These are phyloP conservation scores for Irpex sp. DNA, from an alignment of 1,284 basidiomycete genomes.

Conservation along the genomic window DNA sequence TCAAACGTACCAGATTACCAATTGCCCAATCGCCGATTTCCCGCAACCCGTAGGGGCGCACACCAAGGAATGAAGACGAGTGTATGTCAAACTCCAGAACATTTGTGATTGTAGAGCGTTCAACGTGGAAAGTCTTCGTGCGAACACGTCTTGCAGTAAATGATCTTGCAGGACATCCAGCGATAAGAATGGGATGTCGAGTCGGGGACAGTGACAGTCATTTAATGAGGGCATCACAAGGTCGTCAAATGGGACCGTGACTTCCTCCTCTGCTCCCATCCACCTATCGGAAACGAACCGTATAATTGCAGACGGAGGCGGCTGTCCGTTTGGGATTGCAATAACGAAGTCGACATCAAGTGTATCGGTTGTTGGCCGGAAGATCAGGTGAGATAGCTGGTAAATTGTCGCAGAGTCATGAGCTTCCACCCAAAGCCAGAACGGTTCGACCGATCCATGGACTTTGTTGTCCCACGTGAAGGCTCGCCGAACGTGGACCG, in stretches of 20 bases:
- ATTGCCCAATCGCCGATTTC: slow-evolving; percentile 74
- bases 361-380: slow-evolving; percentile 61
- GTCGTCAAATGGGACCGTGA: slow-evolving; percentile 60
- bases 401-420: slow-evolving; percentile 76
- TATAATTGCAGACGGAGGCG: slow-evolving; percentile 63
- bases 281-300: slow-evolving; percentile 90
- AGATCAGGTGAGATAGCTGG: slow-evolving; percentile 73
- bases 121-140: slow-evolving; percentile 50
- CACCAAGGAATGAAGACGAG: slow-evolving; percentile 71
- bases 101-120: slow-evolving; percentile 91
- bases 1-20: slow-evolving; percentile 58
- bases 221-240: slow-evolving; percentile 77
- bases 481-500: slow-evolving; percentile 57
- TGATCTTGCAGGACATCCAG: slow-evolving; percentile 50
- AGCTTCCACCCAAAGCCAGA: slow-evolving; percentile 97
- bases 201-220: slow-evolving; percentile 60
- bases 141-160: slow-evolving; percentile 43
- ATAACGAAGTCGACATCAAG: slow-evolving; percentile 81
- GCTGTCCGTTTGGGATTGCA: slow-evolving; percentile 57
- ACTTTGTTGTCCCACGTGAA: slow-evolving; percentile 87
- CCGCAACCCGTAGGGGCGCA: slow-evolving; percentile 83
- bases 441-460: slow-evolving; percentile 81
- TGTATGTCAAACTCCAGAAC: slow-evolving; percentile 82
- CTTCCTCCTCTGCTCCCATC: slow-evolving; percentile 87
- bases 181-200: slow-evolving; percentile 82